These are phyloP conservation scores for Inonotus obliquus DNA, from an alignment of 1,284 basidiomycete genomes.

Conservation along the genomic window DNA sequence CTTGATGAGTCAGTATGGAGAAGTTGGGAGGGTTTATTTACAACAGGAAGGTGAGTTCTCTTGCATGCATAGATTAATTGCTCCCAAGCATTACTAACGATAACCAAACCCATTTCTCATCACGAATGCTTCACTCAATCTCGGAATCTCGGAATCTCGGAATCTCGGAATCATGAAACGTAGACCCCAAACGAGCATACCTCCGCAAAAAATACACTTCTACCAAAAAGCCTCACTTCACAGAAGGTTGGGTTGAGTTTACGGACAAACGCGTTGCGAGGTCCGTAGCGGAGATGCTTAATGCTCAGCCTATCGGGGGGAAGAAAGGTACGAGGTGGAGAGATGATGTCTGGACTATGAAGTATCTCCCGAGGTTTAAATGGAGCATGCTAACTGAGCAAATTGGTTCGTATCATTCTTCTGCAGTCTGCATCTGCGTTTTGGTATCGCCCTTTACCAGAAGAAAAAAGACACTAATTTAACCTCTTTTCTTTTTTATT, in stretches of 20 bases:
- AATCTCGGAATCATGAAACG: neutral
- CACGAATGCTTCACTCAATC: too few relatives aligned
- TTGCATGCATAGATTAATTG: too few relatives aligned
- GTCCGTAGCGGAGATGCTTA: slow-evolving; percentile 90
- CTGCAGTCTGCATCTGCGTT: neutral
- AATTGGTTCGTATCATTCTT: slow-evolving; percentile 67
- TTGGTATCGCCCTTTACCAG: neutral
- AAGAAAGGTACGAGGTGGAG: slow-evolving; percentile 90
- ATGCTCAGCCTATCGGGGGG: slow-evolving; percentile 93
- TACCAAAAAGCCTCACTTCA: slow-evolving; percentile 83
- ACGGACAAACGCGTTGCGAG: slow-evolving; percentile 89
- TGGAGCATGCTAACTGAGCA: slow-evolving; percentile 99
- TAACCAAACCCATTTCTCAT: neutral
- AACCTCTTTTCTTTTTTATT: too few relatives aligned
- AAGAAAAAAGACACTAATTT: too few relatives aligned
- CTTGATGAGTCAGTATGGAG: slow-evolving; percentile 81
- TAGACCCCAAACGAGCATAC: slow-evolving; percentile 76
- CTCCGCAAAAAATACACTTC: slow-evolving; percentile 71
- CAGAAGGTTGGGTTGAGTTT: slow-evolving; percentile 99
- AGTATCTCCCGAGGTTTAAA: slow-evolving; percentile 96
- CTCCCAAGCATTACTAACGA: neutral
- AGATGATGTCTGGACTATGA: slow-evolving; percentile 99
- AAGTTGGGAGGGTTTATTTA: slow-evolving; percentile 82
- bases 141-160: too few relatives aligned
- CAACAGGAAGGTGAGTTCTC: slow-evolving; percentile 69